Evolutionary conservation across 2,329 filamentous ascomycete genomes (phyloP).

Genomic region (Rhinocladiella mackenziei): DNA sequence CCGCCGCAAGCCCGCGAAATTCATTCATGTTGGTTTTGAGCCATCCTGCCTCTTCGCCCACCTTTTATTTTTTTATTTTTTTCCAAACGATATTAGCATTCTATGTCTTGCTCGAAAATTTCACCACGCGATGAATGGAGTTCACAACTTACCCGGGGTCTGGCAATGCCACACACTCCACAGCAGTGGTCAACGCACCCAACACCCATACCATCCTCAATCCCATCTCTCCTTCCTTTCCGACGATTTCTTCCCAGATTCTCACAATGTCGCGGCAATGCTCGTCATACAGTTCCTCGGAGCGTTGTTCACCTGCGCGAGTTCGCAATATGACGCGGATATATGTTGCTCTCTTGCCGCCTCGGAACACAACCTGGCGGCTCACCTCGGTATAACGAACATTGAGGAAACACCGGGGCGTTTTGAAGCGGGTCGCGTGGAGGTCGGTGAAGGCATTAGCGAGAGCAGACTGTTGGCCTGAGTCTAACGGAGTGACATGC

Average conservation of each 20-base stretch:
- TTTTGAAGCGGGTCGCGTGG: constrained; percentile 16
- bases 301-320: constrained; percentile 10
- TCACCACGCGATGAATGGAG: too few species aligned
- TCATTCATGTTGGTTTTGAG: constrained; percentile 13
- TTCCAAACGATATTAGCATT: neutral
- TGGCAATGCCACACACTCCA: constrained; percentile 21
- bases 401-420: constrained; percentile 17
- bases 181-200: constrained; percentile 20
- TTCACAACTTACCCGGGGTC: constrained; percentile 14
- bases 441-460: constrained; percentile 14
- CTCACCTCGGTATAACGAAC: constrained; percentile 19
- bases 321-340: constrained; percentile 19
- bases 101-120: too few species aligned
- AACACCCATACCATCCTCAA: constrained; percentile 21
- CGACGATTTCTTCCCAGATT: constrained; percentile 12
- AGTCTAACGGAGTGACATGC: constrained; percentile 10
- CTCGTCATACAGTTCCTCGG: constrained; percentile 19
- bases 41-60: constrained; percentile 20
- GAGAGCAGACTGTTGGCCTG: constrained; percentile 13
- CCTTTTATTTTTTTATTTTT: too few species aligned
- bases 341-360: constrained; percentile 13
- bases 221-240: constrained; percentile 5
- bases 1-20: constrained; percentile 14
- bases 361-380: constrained; percentile 15
- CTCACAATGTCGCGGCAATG: constrained; percentile 17